These are phyloP conservation scores for Fraxinus greggii DNA, from an alignment of 305 asterid genomes.

Conservation along the genomic window DNA sequence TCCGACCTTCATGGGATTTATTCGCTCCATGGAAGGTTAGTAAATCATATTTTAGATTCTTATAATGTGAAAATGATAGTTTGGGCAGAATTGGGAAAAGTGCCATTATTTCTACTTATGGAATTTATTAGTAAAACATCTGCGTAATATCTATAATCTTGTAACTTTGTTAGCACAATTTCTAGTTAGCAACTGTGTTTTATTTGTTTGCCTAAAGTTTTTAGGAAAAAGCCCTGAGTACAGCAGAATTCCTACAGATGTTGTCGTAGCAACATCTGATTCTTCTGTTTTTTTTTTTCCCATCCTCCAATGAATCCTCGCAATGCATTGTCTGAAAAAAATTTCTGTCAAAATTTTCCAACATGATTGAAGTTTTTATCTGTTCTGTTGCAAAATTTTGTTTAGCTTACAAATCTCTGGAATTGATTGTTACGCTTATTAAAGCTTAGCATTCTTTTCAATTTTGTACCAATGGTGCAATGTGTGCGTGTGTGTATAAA, in stretches of 20 bases:
- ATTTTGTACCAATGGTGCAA: background rate
- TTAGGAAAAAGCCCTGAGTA: background rate
- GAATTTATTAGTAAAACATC: background rate
- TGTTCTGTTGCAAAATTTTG: background rate
- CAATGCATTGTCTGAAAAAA: background rate
- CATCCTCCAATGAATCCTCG: background rate
- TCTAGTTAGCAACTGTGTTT: background rate
- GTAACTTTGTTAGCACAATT: background rate
- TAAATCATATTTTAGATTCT: background rate
- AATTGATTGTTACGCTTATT: background rate
- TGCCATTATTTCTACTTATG: background rate
- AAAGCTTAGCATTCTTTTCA: background rate
- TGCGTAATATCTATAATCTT: background rate
- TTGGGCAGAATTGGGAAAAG: background rate
- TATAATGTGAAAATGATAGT: background rate
- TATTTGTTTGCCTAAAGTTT: background rate
- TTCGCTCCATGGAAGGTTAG: constrained; percentile 88
- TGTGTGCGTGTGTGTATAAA: background rate
- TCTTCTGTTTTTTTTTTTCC: background rate
- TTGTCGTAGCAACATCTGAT: background rate
- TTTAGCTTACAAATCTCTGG: background rate
- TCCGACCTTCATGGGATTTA: constrained; percentile 77
- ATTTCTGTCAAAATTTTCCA: background rate
- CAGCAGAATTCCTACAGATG: background rate
- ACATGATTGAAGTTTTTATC: background rate